A percentile compares a stretch with the other conserved stretches of the same genome.
phyloP scores from a whole-genome alignment of 164 flowering plant genomes.

The Saururus chinensis region DNA sequence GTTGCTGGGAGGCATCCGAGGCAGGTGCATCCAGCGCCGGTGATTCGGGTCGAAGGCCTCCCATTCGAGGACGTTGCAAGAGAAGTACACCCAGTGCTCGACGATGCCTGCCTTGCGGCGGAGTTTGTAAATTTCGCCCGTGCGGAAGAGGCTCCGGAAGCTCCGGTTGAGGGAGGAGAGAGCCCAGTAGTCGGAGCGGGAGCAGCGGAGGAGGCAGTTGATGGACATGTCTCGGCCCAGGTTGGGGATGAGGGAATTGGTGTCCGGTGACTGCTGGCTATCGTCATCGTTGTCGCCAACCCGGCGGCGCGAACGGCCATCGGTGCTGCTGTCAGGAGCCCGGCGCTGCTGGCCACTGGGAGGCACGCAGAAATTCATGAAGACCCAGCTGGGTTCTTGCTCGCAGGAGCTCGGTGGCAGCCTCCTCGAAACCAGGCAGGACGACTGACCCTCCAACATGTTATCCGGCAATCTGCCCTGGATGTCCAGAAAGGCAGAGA shows the following conservation, averaged over 20 bases:
- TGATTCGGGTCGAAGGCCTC: slow-evolving; percentile 77
- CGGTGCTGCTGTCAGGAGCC: slow-evolving; percentile 20
- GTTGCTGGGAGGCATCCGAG: slow-evolving; percentile 59
- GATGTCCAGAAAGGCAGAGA: not conserved
- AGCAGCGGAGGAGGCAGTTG: slow-evolving; percentile 56
- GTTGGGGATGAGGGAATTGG: slow-evolving; percentile 35
- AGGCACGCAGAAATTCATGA: too few relatives aligned
- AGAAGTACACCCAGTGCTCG: slow-evolving; percentile 94
- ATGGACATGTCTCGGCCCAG: slow-evolving; percentile 72
- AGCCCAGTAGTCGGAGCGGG: slow-evolving; percentile 78
- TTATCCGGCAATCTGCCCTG: slow-evolving; percentile 9
- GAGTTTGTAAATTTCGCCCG: slow-evolving; percentile 62
- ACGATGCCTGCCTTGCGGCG: slow-evolving; percentile 45
- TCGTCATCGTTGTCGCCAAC: not conserved
- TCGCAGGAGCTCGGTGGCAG: not conserved
- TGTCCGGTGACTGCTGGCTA: slow-evolving; percentile 7
- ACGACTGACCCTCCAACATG: slow-evolving; percentile 23
- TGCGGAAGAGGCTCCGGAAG: slow-evolving; percentile 44
- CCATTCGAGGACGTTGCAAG: slow-evolving; percentile 77
- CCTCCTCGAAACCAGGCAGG: slow-evolving; percentile 24
- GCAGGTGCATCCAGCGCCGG: slow-evolving; percentile 76
- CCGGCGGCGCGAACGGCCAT: slow-evolving; percentile 21
- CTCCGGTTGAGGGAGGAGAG: slow-evolving; percentile 55
- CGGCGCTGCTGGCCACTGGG: slow-evolving; percentile 3
- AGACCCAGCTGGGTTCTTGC: too few relatives aligned